phyloP scores from a whole-genome alignment of 352 stramenopile species.

The Pelagophyceae sp. region DNA sequence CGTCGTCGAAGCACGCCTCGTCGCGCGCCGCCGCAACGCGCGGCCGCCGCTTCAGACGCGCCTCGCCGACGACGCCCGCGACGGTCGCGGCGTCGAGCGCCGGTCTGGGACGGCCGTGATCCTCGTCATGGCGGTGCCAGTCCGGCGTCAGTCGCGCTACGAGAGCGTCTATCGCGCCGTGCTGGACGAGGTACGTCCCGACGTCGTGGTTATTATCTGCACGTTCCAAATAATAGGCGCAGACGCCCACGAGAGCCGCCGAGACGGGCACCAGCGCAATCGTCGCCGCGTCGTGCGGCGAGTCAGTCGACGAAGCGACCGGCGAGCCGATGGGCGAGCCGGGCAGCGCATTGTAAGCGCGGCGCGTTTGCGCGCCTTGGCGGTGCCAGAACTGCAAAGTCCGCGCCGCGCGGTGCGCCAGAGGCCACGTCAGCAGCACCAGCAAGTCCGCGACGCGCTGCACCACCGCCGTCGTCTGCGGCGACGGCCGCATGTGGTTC shows the following conservation, averaged over 20 bases:
- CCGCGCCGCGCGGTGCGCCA: constrained; percentile 1
- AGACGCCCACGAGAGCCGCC: not conserved
- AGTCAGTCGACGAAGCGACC: no score
- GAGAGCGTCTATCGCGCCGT: not conserved
- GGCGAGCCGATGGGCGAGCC: no score
- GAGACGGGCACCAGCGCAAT: not conserved
- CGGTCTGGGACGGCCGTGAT: no score
- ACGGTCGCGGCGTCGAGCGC: not conserved
- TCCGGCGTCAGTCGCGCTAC: not conserved
- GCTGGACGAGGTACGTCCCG: not conserved
- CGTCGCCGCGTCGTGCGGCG: not conserved
- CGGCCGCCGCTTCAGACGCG: not conserved
- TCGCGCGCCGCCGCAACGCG: not conserved
- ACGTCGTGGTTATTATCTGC: not conserved
- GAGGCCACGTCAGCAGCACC: not conserved
- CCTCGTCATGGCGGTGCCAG: not conserved
- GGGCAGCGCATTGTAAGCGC: no score
- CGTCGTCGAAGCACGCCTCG: no score
- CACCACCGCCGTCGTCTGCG: not conserved
- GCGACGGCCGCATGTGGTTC: not conserved
- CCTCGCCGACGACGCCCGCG: not conserved
- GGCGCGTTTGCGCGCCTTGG: not conserved
- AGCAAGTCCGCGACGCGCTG: not conserved
- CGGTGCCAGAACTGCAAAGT: not conserved
- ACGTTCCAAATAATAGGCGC: not conserved